These are phyloP conservation scores for Pterocarpus santalinus DNA, from an alignment of 306 rosid species.

Conservation along the genomic window DNA sequence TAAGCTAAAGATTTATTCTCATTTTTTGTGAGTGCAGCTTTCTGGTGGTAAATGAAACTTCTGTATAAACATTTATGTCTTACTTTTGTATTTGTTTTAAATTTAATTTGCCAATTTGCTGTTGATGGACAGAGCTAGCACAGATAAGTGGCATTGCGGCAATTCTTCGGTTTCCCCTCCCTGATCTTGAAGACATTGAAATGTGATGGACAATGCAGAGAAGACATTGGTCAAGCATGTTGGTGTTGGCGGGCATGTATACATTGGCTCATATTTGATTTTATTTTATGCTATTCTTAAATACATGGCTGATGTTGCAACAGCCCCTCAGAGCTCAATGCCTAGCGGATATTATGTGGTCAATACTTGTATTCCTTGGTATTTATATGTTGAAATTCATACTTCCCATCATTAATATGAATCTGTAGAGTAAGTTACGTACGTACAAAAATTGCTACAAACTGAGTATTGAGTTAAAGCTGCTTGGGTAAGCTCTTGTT, in stretches of 20 bases:
- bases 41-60: slow-evolving; percentile 14
- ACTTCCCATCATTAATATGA: background rate
- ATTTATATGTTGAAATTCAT: slow-evolving; percentile 37
- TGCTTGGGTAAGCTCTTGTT: background rate
- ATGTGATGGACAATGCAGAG: slow-evolving; percentile 58
- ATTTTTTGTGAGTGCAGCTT: background rate
- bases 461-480: background rate
- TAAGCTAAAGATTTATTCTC: background rate
- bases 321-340: slow-evolving; percentile 7
- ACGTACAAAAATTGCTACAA: background rate
- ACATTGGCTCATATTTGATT: background rate
- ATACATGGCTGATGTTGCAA: slow-evolving; percentile 27
- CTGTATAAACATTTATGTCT: background rate
- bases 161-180: slow-evolving; percentile 93
- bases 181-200: slow-evolving; percentile 93
- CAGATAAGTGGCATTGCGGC: slow-evolving; percentile 79
- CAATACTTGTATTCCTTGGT: slow-evolving; percentile 28
- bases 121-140: slow-evolving; percentile 76
- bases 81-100: slow-evolving; percentile 9
- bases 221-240: slow-evolving; percentile 20
- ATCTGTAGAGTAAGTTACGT: background rate
- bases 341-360: slow-evolving; percentile 26
- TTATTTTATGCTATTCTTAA: slow-evolving; percentile 23
- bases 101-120: slow-evolving; percentile 12
- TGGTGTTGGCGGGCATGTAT: background rate